Evolutionary conservation across 495 filamentous ascomycete species (phyloP).

Genomic region (Xylaria palmicola): DNA sequence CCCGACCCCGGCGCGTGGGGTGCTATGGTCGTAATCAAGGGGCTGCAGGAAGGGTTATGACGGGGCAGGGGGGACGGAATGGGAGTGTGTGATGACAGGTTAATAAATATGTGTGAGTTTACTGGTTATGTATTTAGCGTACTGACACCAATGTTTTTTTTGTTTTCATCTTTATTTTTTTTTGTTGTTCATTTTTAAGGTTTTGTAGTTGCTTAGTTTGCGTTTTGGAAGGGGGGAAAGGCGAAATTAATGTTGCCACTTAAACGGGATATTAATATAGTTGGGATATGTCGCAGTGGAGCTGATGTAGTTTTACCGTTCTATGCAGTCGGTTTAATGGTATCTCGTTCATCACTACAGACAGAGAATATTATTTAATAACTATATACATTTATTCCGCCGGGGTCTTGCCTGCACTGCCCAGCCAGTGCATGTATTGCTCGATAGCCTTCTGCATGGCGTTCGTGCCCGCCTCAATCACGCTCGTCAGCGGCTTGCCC

Average conservation of each 20-base stretch:
- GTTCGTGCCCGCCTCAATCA: conserved; percentile 70
- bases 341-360: not conserved
- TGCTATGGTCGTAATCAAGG: conserved; percentile 57
- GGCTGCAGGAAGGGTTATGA: conserved; percentile 36
- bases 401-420: conserved; percentile 60
- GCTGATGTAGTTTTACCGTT: not conserved
- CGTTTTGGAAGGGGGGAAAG: not conserved
- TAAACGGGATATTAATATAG: not conserved
- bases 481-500: conserved; percentile 64
- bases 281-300: not conserved
- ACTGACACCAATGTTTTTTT: not conserved
- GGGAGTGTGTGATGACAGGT: not conserved
- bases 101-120: not conserved
- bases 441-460: conserved; percentile 76
- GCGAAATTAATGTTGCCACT: not conserved
- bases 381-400: conserved; percentile 17
- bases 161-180: no score
- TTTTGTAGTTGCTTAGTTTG: not conserved
- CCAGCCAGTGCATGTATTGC: conserved; percentile 69
- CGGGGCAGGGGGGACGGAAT: not conserved
- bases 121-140: conserved; percentile 1
- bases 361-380: not conserved
- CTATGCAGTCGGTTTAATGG: not conserved
- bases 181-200: no score
- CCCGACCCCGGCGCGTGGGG: conserved; percentile 65